Evolutionary conservation across 768 basidiomycete genomes (phyloP), one percentile per base, ranked within the genome.

Genomic region (Termitomyces sp.): DNA sequence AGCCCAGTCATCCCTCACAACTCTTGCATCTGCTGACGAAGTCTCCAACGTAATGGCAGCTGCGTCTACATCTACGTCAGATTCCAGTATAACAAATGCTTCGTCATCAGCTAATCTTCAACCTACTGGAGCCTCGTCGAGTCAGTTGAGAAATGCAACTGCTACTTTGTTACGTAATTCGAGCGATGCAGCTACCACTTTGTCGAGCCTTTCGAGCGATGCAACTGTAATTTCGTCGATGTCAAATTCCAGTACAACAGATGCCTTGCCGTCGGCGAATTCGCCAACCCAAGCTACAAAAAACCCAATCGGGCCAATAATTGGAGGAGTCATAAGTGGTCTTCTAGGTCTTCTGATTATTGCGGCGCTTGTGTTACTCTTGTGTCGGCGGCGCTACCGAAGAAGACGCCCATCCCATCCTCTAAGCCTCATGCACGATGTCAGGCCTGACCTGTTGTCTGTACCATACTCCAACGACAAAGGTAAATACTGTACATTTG

Each of bases 321-420:
- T 57, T 1, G 56, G 56, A 40, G 56, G 31, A 37, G 21, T 52
- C 19, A 30, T 57, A 45, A 44, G 56, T 30, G 44, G 49, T n/a
- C 14, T 56, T 14, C 33, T 56, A 14, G 42, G 41, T 19, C 37
- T 57, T 28, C 35, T 57, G 15, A 38, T 57, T 28, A 17, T 57
- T 33, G 35, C 43, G 7, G 23, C 31, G 40, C 38, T 52, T n/a
- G n/a, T 57, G 41, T 33, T 57, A 12, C 52, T 46, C 28, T 43
- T 52, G n/a, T 51, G n/a, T 41, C 44, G 56, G 23, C 50, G 44
- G 26, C 50, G 50, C 35, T 17, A 26, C 28, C 26, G 14, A n/a
- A 49, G 23, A 42, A 50, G 28, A 37, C 35, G 42, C 2, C 1
- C 14, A n/a, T 30, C n/a, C 10, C 28, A 14, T 50, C 43, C 15